A percentile compares a stretch with the other conserved stretches of the same genome.
These are phyloP conservation scores for Penicillium goetzii DNA, from an alignment of 495 filamentous ascomycete genomes.

Conservation along the genomic window DNA sequence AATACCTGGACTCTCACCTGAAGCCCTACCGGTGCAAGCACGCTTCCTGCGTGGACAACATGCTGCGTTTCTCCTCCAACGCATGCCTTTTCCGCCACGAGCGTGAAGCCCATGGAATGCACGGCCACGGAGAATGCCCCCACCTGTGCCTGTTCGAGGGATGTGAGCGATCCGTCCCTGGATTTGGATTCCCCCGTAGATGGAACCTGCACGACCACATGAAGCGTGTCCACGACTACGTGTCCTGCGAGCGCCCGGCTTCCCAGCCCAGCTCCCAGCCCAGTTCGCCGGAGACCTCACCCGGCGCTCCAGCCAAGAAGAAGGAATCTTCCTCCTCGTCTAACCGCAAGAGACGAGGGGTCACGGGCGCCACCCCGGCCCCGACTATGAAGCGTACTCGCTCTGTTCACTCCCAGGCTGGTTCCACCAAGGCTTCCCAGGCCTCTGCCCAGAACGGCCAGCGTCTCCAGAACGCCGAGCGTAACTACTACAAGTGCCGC, in stretches of 20 bases:
- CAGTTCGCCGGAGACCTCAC: conserved; percentile 50
- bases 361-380: conserved; percentile 43
- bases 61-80: conserved; percentile 81
- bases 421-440: conserved; percentile 41
- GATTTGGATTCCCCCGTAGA: conserved; percentile 86
- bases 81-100: conserved; percentile 94
- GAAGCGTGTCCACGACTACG: conserved; percentile 88
- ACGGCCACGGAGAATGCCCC: conserved; percentile 89
- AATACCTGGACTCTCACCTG: conserved; percentile 91
- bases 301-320: conserved; percentile 40
- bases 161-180: conserved; percentile 77
- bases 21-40: conserved; percentile 93
- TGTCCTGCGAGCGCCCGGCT: conserved; percentile 43
- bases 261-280: conserved; percentile 11
- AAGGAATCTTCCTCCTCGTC: conserved; percentile 39
- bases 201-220: conserved; percentile 97
- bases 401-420: conserved; percentile 47
- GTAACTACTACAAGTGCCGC: conserved; percentile 50
- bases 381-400: conserved; percentile 53
- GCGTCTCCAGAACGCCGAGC: conserved; percentile 49
- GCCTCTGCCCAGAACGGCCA: conserved; percentile 45
- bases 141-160: conserved; percentile 82
- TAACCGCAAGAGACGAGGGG: conserved; percentile 45
- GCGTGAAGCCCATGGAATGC: conserved; percentile 91
- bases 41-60: conserved; percentile 71